These are phyloP conservation scores for Podosphaera xanthii DNA, from an alignment of 2,329 filamentous ascomycete genomes.

Conservation along the genomic window DNA sequence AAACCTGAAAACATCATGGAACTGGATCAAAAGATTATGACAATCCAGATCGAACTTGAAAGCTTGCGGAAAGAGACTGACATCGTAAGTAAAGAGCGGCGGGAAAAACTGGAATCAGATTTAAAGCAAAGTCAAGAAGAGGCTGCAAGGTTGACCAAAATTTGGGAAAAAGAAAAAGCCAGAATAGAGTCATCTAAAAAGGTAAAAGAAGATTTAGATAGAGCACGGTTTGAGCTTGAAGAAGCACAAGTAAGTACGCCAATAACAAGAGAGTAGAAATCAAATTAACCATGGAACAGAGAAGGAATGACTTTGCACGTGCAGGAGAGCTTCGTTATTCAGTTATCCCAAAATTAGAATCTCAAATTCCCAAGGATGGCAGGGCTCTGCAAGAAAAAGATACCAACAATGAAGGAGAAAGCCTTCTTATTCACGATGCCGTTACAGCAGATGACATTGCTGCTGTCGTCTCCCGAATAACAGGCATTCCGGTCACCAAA, in stretches of 20 bases:
- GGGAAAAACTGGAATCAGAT: conserved; percentile 62
- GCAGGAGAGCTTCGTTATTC: conserved; percentile 85
- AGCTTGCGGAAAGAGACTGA: conserved; percentile 88
- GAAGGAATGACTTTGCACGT: conserved; percentile 67
- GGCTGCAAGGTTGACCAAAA: conserved; percentile 47
- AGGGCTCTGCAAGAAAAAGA: conserved; percentile 13
- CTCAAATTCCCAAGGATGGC: conserved; percentile 56
- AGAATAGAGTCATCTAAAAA: conserved; percentile 77
- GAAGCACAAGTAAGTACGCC: conserved; percentile 36
- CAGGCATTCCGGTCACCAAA: conserved; percentile 72
- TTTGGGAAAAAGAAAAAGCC: conserved; percentile 74
- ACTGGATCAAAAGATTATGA: conserved; percentile 87
- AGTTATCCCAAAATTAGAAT: conserved; percentile 59
- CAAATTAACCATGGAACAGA: conserved; percentile 13
- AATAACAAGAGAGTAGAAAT: background rate
- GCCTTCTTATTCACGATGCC: conserved; percentile 60
- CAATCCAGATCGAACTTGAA: conserved; percentile 88
- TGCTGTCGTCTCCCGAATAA: conserved; percentile 70
- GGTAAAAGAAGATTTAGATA: conserved; percentile 71
- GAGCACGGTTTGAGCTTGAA: conserved; percentile 64
- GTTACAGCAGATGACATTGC: conserved; percentile 94
- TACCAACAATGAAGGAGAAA: conserved; percentile 7
- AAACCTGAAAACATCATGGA: conserved; percentile 88
- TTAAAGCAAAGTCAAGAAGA: conserved; percentile 60
- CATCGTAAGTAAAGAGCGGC: conserved; percentile 63